phyloP scores from a whole-genome alignment of 2,329 filamentous ascomycete genomes.

The Metarhizium anisopliae region DNA sequence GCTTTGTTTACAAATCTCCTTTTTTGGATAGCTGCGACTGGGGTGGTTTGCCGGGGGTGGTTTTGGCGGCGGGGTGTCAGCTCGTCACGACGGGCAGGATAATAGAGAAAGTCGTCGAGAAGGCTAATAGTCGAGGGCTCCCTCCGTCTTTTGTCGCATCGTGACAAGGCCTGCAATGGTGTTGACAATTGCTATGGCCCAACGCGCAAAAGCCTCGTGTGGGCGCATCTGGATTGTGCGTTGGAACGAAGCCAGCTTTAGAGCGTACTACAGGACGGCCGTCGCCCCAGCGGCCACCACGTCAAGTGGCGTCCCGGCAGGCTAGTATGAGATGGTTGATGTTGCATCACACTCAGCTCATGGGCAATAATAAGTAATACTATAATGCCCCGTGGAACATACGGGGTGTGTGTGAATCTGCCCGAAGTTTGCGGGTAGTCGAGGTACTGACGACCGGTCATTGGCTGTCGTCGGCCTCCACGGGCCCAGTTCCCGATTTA shows the following conservation, averaged over 20 bases:
- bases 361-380: too few species aligned
- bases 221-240: neutral
- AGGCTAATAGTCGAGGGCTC: constrained; percentile 6
- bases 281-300: neutral
- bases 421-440: too few species aligned
- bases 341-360: neutral
- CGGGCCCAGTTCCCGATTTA: neutral
- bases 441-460: neutral
- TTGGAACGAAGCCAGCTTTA: neutral
- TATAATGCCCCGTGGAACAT: too few species aligned
- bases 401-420: too few species aligned
- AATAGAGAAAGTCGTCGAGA: constrained; percentile 6
- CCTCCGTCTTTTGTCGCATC: constrained; percentile 12
- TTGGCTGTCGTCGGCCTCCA: neutral
- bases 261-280: neutral
- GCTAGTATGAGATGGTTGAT: too few species aligned
- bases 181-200: constrained; percentile 6
- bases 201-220: neutral
- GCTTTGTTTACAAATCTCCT: constrained; percentile 33
- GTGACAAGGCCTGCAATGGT: constrained; percentile 10
- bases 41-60: constrained; percentile 6
- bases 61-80: constrained; percentile 4
- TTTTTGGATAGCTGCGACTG: constrained; percentile 25
- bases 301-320: neutral
- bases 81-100: neutral